A percentile compares a stretch with the other conserved stretches of the same genome.
Evolutionary conservation across 1,139 yeast species (phyloP).

Genomic region (Suhomyces panamericanus): DNA sequence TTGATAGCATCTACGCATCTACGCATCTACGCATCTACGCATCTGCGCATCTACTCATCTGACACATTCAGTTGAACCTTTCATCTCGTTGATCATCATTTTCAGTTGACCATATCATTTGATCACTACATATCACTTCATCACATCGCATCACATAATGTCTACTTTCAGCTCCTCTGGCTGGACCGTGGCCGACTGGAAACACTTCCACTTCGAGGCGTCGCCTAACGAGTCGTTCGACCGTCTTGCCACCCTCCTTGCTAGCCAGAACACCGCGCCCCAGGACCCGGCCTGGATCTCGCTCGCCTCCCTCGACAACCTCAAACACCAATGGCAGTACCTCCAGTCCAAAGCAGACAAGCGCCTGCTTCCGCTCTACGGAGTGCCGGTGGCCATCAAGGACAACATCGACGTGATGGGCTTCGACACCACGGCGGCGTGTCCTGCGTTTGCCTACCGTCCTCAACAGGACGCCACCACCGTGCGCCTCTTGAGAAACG

Average conservation of each 20-base stretch:
- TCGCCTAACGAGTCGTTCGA: constrained; percentile 62
- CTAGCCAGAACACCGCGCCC: constrained; percentile 46
- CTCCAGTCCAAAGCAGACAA: constrained; percentile 64
- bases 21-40: no score
- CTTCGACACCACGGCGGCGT: constrained; percentile 89
- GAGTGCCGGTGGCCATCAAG: constrained; percentile 93
- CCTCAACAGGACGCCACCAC: constrained; percentile 75
- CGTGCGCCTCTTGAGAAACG: constrained; percentile 65
- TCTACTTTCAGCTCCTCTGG: constrained; percentile 23
- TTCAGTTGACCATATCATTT: no score
- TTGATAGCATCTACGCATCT: no score
- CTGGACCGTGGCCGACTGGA: constrained; percentile 62
- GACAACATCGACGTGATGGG: constrained; percentile 90
- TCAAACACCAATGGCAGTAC: constrained; percentile 76
- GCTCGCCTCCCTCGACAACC: constrained; percentile 57
- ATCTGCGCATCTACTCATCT: no score
- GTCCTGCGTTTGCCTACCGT: constrained; percentile 73
- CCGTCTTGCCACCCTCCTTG: constrained; percentile 48
- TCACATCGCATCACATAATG: no score
- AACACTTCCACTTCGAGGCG: constrained; percentile 60
- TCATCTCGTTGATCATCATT: no score
- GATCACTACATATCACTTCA: no score
- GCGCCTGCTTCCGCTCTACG: constrained; percentile 61
- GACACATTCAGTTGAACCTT: no score
- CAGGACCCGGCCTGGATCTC: constrained; percentile 91